Evolutionary conservation across 768 basidiomycete genomes (phyloP), one percentile per base, ranked within the genome.

Genomic region (Suillus lakei): DNA sequence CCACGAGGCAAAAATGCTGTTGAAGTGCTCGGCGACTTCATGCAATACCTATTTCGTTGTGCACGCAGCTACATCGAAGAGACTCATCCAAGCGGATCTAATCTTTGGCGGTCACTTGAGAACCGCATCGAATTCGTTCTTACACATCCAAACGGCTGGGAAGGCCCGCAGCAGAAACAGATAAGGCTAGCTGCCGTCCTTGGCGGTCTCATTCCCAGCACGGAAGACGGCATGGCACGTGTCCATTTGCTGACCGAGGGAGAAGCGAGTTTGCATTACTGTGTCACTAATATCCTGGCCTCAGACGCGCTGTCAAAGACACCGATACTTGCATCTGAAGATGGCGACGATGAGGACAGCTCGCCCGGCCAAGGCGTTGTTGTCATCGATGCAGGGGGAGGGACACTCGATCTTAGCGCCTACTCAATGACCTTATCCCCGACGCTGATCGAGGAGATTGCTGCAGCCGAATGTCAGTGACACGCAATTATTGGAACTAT

Each of bases 121-220:
- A 67, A 74, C 18, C 74, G 67, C 8, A 80, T 85, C 34, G 81
- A 86, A 38, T 86, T 83, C 64, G 79, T 90, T 5, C 79, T 90
- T 18, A 82, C 83, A 1, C 88, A 89, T 67, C 88, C 88, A 5
- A 89, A 89, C 67, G 88, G 86, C 0, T 90, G 88, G 88, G 88
- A 85, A 66, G 86, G 86, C 1, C 74, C 71, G 1, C 88, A 90
- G 68, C 89, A 90, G 66, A 76, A 75, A 28, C 78, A 82, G 69
- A 86, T 90, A 77, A 83, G 88, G 4, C 72, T 73, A 28, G 88
- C 88, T 1, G 86, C 86, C 0, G 75, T 83, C 1, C 63, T 71
- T 23, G 88, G 86, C 0, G 85, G 85, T 9, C 78, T 90, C 26
- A 76, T 90, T 13, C 74, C 81, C 0, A 74, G 83, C 60, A 79